These are phyloP conservation scores for Daldinia sp. DNA, from an alignment of 2,329 filamentous ascomycete species.

Conservation along the genomic window DNA sequence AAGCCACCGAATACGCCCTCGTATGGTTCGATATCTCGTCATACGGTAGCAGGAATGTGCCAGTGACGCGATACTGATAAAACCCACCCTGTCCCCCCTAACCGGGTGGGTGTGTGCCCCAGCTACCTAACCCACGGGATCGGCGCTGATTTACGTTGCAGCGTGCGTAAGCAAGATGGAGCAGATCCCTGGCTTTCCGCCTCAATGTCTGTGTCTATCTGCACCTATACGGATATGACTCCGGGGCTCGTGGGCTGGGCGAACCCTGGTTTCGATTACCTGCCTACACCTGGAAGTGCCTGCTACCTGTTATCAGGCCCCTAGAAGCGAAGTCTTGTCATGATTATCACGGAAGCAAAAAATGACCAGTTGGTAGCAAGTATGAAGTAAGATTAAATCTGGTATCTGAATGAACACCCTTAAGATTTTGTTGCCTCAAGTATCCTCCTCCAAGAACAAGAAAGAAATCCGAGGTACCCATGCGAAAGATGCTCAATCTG, in stretches of 20 bases:
- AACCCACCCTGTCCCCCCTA: background rate
- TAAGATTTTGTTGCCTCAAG: conserved; percentile 9
- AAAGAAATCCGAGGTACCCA: conserved; percentile 12
- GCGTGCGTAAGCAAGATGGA: conserved; percentile 30
- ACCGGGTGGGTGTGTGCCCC: background rate
- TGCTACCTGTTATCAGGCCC: background rate
- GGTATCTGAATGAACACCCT: conserved; percentile 19
- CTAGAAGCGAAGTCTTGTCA: background rate
- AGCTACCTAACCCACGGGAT: conserved; percentile 15
- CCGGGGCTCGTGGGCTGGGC: background rate
- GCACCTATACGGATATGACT: background rate
- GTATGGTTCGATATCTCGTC: background rate
- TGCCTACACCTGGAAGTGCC: background rate
- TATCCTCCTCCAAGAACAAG: background rate
- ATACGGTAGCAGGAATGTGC: conserved; percentile 6
- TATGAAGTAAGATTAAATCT: conserved; percentile 24
- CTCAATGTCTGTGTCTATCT: too few relatives aligned
- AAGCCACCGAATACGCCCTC: background rate
- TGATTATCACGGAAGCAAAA: background rate
- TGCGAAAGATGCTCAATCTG: conserved; percentile 19
- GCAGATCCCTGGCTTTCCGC: conserved; percentile 16
- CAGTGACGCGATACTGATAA: conserved; percentile 21
- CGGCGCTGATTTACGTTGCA: conserved; percentile 26
- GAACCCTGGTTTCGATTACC: background rate
- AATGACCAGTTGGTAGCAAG: background rate